phyloP scores from a whole-genome alignment of 495 filamentous ascomycete genomes.

The Aspergillus kassunensis region DNA sequence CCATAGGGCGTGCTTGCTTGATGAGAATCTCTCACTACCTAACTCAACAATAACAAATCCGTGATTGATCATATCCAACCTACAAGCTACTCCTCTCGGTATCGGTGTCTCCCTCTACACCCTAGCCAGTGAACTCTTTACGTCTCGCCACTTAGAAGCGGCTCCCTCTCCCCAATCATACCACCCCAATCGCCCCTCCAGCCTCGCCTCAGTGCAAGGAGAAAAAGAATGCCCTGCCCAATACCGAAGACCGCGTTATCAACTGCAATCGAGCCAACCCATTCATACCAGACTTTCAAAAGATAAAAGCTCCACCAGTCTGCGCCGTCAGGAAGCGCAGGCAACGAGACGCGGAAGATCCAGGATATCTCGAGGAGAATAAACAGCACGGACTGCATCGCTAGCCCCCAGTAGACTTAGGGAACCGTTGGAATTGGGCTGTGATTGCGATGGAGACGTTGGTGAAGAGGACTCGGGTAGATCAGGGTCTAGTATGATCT shows the following conservation, averaged over 20 bases:
- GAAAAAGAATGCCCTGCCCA: background rate
- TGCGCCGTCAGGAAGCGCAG: background rate
- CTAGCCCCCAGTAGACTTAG: conserved; percentile 4
- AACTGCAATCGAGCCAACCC: background rate
- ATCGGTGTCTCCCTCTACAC: too few relatives aligned
- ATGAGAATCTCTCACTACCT: too few relatives aligned
- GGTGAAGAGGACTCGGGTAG: background rate
- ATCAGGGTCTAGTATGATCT: background rate
- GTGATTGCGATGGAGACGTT: background rate
- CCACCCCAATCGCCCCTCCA: too few relatives aligned
- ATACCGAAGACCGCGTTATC: background rate
- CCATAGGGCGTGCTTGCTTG: too few relatives aligned
- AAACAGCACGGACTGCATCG: conserved; percentile 2
- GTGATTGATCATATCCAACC: too few relatives aligned
- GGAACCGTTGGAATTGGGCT: background rate
- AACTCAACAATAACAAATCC: too few relatives aligned
- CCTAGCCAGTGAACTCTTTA: too few relatives aligned
- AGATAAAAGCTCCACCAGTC: background rate
- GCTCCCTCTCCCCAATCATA: too few relatives aligned
- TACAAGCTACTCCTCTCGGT: too few relatives aligned
- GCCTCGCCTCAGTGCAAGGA: too few relatives aligned
- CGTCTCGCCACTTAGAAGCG: too few relatives aligned
- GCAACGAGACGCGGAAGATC: conserved; percentile 6
- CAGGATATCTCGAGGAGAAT: background rate
- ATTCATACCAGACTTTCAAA: background rate